Percentiles rank a stretch among this genome's conserved stretches.
Conservation (phyloP, 176 grass and related monocot genomes). For the Oryza australiensis region DNA sequence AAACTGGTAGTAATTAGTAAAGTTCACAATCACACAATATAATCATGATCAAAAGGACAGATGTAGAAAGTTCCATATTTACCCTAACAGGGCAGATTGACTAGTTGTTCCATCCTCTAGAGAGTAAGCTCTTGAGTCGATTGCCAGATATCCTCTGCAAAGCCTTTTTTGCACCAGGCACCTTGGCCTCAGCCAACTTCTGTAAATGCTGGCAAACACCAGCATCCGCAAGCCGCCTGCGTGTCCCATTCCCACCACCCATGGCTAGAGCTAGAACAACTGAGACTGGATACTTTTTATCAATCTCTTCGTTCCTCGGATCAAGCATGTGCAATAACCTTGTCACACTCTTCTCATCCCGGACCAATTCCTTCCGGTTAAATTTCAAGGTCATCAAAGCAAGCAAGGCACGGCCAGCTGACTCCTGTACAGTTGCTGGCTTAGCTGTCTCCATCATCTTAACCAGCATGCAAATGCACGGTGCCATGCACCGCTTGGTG, state of each 20-base stretch:
- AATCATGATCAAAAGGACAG: conserved; percentile 16
- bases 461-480: conserved; percentile 56
- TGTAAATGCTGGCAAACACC: conserved; percentile 70
- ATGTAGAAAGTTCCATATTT: conserved; percentile 26
- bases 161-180: conserved; percentile 78
- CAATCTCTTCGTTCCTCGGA: conserved; percentile 59
- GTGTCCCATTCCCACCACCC: conserved; percentile 59
- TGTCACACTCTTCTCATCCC: conserved; percentile 74
- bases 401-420: conserved; percentile 54
- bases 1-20: neutral
- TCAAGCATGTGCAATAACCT: conserved; percentile 78
- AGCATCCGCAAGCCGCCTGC: conserved; percentile 56
- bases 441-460: conserved; percentile 83
- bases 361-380: conserved; percentile 65
- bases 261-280: conserved; percentile 69
- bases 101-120: conserved; percentile 62
- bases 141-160: conserved; percentile 73
- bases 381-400: conserved; percentile 60
- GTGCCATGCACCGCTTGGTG: conserved; percentile 60
- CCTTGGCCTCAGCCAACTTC: conserved; percentile 69
- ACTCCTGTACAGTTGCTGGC: conserved; percentile 69
- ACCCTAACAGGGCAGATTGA: conserved; percentile 33
- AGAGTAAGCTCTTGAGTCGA: conserved; percentile 72
- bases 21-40: conserved; percentile 4
- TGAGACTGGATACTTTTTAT: conserved; percentile 62